These are phyloP conservation scores for Aspergillus sojae DNA, from an alignment of 2,329 filamentous ascomycete genomes.

Conservation along the genomic window DNA sequence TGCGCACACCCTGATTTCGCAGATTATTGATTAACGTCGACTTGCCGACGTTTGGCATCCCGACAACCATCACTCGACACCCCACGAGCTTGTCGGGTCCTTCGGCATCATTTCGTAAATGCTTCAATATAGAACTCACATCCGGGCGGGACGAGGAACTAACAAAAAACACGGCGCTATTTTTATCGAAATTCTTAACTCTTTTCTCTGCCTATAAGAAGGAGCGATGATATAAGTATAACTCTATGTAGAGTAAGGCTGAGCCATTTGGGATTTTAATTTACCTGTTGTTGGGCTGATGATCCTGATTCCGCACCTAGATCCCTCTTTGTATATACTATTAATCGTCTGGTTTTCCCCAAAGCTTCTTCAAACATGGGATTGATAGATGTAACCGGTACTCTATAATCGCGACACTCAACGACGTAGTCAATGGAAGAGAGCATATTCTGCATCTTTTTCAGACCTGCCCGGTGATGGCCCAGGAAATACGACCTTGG, in stretches of 20 bases:
- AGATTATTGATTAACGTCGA: constrained; percentile 90
- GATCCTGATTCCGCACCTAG: constrained; percentile 57
- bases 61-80: constrained; percentile 83
- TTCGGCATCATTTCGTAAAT: constrained; percentile 33
- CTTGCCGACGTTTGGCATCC: constrained; percentile 98
- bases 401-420: constrained; percentile 91
- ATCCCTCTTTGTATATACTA: constrained; percentile 92
- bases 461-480: constrained; percentile 81
- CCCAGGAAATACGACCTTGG: constrained; percentile 92
- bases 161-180: constrained; percentile 39
- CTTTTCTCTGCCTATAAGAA: constrained; percentile 33
- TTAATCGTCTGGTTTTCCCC: constrained; percentile 70
- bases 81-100: constrained; percentile 65
- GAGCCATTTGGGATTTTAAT: constrained; percentile 12
- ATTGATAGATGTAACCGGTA: constrained; percentile 87
- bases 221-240: too few relatives aligned
- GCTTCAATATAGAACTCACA: constrained; percentile 35
- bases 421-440: constrained; percentile 83
- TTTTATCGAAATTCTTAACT: constrained; percentile 37
- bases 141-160: constrained; percentile 35
- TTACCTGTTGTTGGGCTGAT: constrained; percentile 45
- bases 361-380: constrained; percentile 82
- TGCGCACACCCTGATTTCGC: constrained; percentile 66
- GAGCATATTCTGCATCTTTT: constrained; percentile 79
- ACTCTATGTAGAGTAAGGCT: neutral